Evolutionary conservation across 106 monocot genomes (phyloP).

Genomic region (Ottelia alismoides): DNA sequence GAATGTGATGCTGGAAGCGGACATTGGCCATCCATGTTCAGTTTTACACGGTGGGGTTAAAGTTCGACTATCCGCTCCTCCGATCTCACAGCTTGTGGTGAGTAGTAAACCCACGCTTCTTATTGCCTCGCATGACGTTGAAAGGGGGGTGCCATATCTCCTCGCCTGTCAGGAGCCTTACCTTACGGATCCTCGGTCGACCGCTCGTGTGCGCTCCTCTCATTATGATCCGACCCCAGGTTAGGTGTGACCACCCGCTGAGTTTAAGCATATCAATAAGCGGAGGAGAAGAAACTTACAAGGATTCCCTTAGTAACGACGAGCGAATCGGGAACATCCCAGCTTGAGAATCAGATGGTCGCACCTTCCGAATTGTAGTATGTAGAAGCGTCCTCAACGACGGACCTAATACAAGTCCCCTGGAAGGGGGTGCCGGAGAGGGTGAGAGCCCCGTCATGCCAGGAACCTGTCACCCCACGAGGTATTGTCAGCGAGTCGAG

Average conservation of each 20-base stretch:
- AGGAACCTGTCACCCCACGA: conserved; percentile 2
- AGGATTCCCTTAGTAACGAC: conserved; percentile 40
- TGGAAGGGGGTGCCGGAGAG: conserved; percentile 18
- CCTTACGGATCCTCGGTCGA: too few species aligned
- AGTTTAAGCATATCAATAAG: conserved; percentile 28
- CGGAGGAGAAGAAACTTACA: conserved; percentile 31
- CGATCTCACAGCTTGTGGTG: too few species aligned
- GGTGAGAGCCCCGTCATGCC: conserved; percentile 17
- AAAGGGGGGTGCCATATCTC: too few species aligned
- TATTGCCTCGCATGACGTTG: too few species aligned
- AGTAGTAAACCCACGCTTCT: too few species aligned
- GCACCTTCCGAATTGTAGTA: conserved; percentile 5
- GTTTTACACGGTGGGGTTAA: too few species aligned
- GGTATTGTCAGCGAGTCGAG: conserved; percentile 10
- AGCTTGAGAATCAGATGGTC: conserved; percentile 3
- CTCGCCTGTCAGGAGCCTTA: too few species aligned
- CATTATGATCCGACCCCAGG: conserved; percentile 30
- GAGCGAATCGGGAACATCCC: conserved; percentile 6
- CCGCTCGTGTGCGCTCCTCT: too few species aligned
- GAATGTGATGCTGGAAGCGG: too few species aligned
- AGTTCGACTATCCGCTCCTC: too few species aligned
- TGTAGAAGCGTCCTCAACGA: conserved; percentile 11
- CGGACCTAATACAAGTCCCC: conserved; percentile 6
- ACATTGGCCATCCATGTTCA: too few species aligned
- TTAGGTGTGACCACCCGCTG: conserved; percentile 17